Conservation (phyloP, 495 filamentous ascomycete species). For the Daldinia vernicosa region DNA sequence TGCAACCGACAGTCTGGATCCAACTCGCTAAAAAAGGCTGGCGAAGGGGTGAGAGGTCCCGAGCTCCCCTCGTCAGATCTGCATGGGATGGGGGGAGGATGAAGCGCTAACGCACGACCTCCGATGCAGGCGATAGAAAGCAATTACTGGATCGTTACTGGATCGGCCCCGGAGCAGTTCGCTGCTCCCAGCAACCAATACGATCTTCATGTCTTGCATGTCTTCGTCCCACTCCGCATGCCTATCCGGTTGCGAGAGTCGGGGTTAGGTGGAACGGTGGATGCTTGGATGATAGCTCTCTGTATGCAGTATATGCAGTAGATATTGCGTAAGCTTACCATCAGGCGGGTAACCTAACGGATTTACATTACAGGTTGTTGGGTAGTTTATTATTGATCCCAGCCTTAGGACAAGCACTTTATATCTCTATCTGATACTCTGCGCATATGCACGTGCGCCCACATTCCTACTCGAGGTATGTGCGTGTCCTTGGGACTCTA, state of each 20-base stretch:
- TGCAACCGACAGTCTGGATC: conserved; percentile 40
- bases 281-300: conserved; percentile 14
- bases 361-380: not conserved
- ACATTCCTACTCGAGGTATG: conserved; percentile 8
- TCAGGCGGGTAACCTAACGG: not conserved
- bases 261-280: conserved; percentile 12
- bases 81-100: conserved; percentile 26
- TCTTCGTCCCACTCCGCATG: conserved; percentile 3
- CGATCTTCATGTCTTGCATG: conserved; percentile 2
- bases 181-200: conserved; percentile 16
- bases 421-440: conserved; percentile 3
- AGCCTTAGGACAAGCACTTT: not conserved
- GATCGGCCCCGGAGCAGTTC: conserved; percentile 29
- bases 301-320: not conserved
- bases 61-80: conserved; percentile 32
- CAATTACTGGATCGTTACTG: conserved; percentile 15
- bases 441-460: conserved; percentile 6
- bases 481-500: not conserved
- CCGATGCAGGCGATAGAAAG: conserved; percentile 32
- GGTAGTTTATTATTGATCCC: not conserved
- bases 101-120: conserved; percentile 32
- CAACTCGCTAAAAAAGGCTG: conserved; percentile 4
- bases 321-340: conserved; percentile 19
- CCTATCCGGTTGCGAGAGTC: conserved; percentile 14
- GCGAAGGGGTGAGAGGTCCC: conserved; percentile 21